Base-by-base conservation (phyloP, 441 rosid species). In the Erodium texanum region DNA sequence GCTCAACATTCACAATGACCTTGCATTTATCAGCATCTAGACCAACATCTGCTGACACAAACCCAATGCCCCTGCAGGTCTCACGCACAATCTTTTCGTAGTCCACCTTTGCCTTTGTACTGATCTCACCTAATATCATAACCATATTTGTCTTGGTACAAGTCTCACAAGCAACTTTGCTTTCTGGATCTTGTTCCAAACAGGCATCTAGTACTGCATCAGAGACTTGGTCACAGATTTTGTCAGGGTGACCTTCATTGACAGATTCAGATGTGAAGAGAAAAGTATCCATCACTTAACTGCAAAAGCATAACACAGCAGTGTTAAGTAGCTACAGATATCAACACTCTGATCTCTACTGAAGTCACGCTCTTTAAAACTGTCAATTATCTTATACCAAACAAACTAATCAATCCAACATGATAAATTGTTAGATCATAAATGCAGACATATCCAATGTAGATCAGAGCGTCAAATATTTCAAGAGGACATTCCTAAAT, bases 191-290 rank as follows among this genome's bases (percentile, higher is more conserved):
- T 41, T 65, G 67, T 19, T 65, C 45, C 15, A 65, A 32, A 36
- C 67, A 65, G 36, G 67, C 67, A 18, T 65, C 67, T 65, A 65
- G 52, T 50, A 65, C n/a, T 15, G 67, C 67, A 41, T 65, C 67
- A 65, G 67, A 65, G 24, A 65, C 67, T 41, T 65, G 67, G 52
- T 65, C 67, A 34, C 67, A 65, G 67, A 65, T 29, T 32, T 65
- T 65, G 18, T 65, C 67, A 12, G 67, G 67, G 45, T 65, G 67
- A 32, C 67, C 67, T 65, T 65, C 67, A 41, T 65, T 65, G 67
- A 65, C 67, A 19, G 67, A 65, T 41, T 65, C 67, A 18, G 67
- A 65, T 5, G 67, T 65, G 67, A 65, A 65, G 67, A 65, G 67
- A 41, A 65, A 65, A 41, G 67, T 65, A 65, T 65, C 67, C 67